Percentiles rank a stretch among this genome's conserved stretches.
Conservation (phyloP, 441 rosid species). For the Adansonia grandidieri region DNA sequence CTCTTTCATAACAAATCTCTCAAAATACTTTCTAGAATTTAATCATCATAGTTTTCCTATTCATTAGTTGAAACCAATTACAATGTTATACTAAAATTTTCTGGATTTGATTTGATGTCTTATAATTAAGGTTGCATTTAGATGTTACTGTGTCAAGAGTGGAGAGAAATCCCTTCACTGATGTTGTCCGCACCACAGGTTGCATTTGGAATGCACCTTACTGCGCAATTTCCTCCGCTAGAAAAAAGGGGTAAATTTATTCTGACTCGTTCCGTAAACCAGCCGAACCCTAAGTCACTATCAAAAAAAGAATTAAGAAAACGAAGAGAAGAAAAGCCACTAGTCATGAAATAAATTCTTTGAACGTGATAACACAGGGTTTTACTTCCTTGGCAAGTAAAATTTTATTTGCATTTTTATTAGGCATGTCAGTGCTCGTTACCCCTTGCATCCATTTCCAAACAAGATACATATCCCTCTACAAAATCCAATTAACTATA, state of each 20-base stretch:
- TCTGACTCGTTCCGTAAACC: background rate
- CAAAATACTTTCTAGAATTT: too few relatives aligned
- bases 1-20: background rate
- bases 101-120: too few relatives aligned
- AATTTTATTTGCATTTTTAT: conserved; percentile 1
- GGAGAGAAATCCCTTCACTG: too few relatives aligned
- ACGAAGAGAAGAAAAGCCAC: background rate
- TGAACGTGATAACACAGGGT: background rate
- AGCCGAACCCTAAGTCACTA: background rate
- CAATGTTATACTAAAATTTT: too few relatives aligned
- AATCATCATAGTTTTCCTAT: too few relatives aligned
- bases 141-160: too few relatives aligned
- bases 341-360: background rate
- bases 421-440: background rate
- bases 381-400: background rate
- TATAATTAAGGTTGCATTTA: too few relatives aligned
- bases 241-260: too few relatives aligned
- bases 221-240: too few relatives aligned
- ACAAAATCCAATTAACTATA: background rate
- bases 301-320: background rate
- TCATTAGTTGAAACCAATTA: too few relatives aligned
- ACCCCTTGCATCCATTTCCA: background rate
- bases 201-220: too few relatives aligned
- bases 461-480: background rate
- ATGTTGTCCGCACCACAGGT: too few relatives aligned